phyloP scores from a whole-genome alignment of 805 yeast species.

The Candida ponderosae region DNA sequence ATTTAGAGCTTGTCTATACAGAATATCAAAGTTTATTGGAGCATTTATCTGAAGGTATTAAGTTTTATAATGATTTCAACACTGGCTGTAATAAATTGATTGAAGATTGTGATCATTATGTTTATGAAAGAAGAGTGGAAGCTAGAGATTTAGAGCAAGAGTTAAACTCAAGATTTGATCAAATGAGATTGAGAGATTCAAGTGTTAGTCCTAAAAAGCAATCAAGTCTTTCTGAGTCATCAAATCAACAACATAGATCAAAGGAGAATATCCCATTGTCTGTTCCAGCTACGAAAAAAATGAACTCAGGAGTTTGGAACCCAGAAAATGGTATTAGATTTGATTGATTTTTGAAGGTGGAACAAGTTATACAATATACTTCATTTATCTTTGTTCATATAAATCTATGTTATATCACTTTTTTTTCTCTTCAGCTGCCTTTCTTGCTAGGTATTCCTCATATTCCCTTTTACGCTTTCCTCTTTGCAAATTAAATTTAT shows the following conservation, averaged over 20 bases:
- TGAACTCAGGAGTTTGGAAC: conserved; percentile 22
- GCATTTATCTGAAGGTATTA: conserved; percentile 60
- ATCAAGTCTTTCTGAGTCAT: neutral
- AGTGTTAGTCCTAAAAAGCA: conserved; percentile 24
- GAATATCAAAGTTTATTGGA: conserved; percentile 39
- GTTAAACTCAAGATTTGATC: conserved; percentile 18
- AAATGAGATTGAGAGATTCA: conserved; percentile 22
- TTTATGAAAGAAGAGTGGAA: conserved; percentile 41
- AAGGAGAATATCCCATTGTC: too few relatives aligned
- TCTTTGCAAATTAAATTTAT: conserved; percentile 41
- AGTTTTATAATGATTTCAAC: conserved; percentile 61
- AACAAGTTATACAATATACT: too few relatives aligned
- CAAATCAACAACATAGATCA: neutral
- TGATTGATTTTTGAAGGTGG: conserved; percentile 10
- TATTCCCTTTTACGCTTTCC: conserved; percentile 45
- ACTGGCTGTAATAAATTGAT: conserved; percentile 36
- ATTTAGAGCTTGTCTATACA: conserved; percentile 26
- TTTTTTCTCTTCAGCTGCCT: conserved; percentile 11
- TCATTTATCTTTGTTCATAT: too few relatives aligned
- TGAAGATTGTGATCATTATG: conserved; percentile 42
- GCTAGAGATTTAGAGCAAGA: conserved; percentile 42
- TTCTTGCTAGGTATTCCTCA: conserved; percentile 34
- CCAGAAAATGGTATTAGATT: conserved; percentile 20
- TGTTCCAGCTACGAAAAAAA: neutral
- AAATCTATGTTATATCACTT: too few relatives aligned